phyloP scores from a whole-genome alignment of 805 yeast genomes.

The Jamesozyma jinghongensis region DNA sequence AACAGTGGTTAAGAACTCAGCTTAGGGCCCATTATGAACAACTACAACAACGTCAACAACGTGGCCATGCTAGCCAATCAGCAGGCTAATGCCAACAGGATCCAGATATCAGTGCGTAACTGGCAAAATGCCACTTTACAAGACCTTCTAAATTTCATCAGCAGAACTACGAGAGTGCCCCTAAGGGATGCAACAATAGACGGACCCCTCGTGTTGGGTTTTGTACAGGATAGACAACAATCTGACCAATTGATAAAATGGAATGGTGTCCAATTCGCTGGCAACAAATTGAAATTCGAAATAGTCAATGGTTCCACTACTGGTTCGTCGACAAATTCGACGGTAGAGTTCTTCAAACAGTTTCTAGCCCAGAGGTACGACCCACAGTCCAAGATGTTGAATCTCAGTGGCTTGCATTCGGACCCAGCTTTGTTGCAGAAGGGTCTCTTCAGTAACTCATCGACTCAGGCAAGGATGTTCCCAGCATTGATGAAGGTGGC shows the following conservation, averaged over 20 bases:
- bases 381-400: conserved; percentile 53
- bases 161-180: conserved; percentile 53
- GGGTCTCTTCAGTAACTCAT: conserved; percentile 55
- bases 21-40: no score
- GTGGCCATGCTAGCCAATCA: conserved; percentile 22
- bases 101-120: conserved; percentile 56
- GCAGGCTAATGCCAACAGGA: conserved; percentile 27
- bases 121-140: conserved; percentile 75
- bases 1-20: no score
- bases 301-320: conserved; percentile 19
- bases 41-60: conserved; percentile 23
- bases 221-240: conserved; percentile 44
- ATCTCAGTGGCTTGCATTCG: conserved; percentile 52
- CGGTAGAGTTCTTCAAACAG: conserved; percentile 46
- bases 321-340: conserved; percentile 32
- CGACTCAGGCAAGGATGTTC: conserved; percentile 72
- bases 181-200: conserved; percentile 47
- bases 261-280: conserved; percentile 78
- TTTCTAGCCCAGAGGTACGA: conserved; percentile 64
- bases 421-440: conserved; percentile 52
- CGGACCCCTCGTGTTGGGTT: conserved; percentile 50
- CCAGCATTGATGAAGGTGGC: conserved; percentile 85
- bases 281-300: conserved; percentile 50
- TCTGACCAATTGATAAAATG: conserved; percentile 51
- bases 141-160: conserved; percentile 60